Evolutionary conservation across 2,329 filamentous ascomycete genomes (phyloP), one percentile per base, ranked within the genome.

Genomic region (Beauveria scarabaeidicola): DNA sequence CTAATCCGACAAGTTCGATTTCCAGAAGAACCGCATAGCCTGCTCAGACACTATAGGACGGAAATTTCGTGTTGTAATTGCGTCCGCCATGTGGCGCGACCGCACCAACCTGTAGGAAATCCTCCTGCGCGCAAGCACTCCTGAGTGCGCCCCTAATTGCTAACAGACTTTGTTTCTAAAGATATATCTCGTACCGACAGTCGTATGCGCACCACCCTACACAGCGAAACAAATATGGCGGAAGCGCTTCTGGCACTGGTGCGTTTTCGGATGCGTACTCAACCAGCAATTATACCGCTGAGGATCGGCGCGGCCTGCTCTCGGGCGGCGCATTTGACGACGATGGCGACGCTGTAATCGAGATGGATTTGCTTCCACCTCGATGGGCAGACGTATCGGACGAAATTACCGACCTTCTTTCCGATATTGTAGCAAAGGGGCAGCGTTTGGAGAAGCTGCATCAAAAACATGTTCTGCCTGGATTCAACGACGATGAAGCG

Each of bases 111-210:
- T 99, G 91, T 97, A 85, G 68, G 84, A 43, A 47, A 58, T 8
- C 27, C 47, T 52, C 47, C 11, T 10, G 19, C 27, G 40, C 25
- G 47, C 46, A 8, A 58, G 11, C 52, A 23, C 10, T 51, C 47
- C 47, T 25, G 8, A 58, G 38, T 58, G 47, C 47, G 47, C 47
- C 36, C 55, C n/a, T 58, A 25, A 36, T 58, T n/a, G 8, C 58
- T 73, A 66, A 74, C 65, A 60, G 55, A 56, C 9, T 46, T 53
- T 19, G 1, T 11, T 11, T 53, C 44, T 60, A 46, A 70, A 96
- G 93, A 73, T 99, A 95, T 75, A 94, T 99, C 73, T 97, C 94
- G 75, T 99, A 97, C 81, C 92, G 94, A 70, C 94, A 99, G 78
- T 97, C 93, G 69, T 97, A 97, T 76, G 86, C 91, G 68, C 94